Evolutionary conservation across 495 filamentous ascomycete species (phyloP).

Genomic region (Pseudoneurospora amorphoporcata): DNA sequence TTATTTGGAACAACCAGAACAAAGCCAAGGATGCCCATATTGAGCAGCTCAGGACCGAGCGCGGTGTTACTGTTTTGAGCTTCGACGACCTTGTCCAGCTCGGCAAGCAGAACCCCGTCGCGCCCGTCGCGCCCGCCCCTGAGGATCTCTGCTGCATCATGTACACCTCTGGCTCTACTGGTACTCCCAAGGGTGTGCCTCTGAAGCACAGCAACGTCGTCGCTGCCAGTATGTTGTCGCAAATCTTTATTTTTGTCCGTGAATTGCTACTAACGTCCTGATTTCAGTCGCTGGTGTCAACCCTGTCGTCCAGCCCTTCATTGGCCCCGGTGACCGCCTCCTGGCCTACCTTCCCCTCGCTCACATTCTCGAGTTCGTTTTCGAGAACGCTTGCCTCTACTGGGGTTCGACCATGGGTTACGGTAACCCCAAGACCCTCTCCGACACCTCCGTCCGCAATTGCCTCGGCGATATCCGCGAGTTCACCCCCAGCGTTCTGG

Average conservation of each 20-base stretch:
- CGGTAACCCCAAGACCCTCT: slow-evolving; percentile 86
- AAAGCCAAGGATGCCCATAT: slow-evolving; percentile 70
- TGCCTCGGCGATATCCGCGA: slow-evolving; percentile 94
- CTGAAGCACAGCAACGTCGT: slow-evolving; percentile 83
- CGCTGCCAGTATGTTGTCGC: slow-evolving; percentile 57
- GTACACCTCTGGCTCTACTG: slow-evolving; percentile 99
- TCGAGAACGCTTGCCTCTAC: slow-evolving; percentile 83
- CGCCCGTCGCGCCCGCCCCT: slow-evolving; percentile 66
- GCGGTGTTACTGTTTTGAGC: slow-evolving; percentile 63
- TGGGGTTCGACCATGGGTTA: slow-evolving; percentile 98
- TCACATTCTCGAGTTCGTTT: slow-evolving; percentile 96
- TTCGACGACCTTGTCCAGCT: slow-evolving; percentile 76
- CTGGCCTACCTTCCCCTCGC: slow-evolving; percentile 89
- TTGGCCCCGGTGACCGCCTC: slow-evolving; percentile 76
- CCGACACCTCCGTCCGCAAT: slow-evolving; percentile 80
- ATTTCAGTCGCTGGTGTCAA: slow-evolving; percentile 72
- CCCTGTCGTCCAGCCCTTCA: slow-evolving; percentile 71
- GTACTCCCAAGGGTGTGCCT: slow-evolving; percentile 89
- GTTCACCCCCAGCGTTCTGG: slow-evolving; percentile 81
- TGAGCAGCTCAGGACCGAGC: slow-evolving; percentile 66
- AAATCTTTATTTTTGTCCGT: background rate
- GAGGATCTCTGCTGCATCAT: slow-evolving; percentile 97
- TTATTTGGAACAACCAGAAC: slow-evolving; percentile 81
- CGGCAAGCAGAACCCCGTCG: slow-evolving; percentile 72
- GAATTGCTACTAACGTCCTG: background rate